Base-by-base conservation (phyloP, 2,329 filamentous ascomycete genomes). In the Exophiala viscosa region DNA sequence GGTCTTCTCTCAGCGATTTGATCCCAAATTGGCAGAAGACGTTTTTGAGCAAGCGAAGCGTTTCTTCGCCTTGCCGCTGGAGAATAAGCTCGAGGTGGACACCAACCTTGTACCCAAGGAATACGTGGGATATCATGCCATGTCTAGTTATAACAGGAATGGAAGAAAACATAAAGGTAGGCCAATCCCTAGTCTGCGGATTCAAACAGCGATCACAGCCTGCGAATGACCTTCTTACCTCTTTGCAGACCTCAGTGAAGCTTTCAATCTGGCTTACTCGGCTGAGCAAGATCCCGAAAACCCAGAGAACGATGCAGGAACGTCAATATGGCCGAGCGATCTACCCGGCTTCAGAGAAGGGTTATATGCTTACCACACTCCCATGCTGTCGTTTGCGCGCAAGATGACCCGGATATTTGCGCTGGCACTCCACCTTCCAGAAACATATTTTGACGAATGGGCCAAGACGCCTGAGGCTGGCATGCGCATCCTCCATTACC, bases 51-150 rank as follows among this genome's bases (percentile, higher is more conserved):
- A 74, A 50, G 69, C 70, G 1, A 67, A 70, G 23, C 62, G 65
- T 1, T 72, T 78, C 48, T 78, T 78, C 48, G 62, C 68, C 2
- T 60, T 76, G 2, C 68, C 73, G 0, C 62, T 70, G 4, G 69
- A 75, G 50, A 74, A 73, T 56, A 78, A 77, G 57, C 66, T 76
- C 52, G 69, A 76, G 35, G 75, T 77, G 2, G 73, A 73, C 58
- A 78, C 55, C 14, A 48, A 44, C 15, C 42, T 55, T n/a, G 45
- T 58, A 4, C 48, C 55, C 1, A 48, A 55, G n/a, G 55, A 55
- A 9, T 55, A 50, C 33, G 34, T 50, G 2, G 55, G 55, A 14
- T 58, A 55, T 42, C 48, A 52, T 41, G 43, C 55, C 3, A 50
- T 55, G 14, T 43, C 44, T 17, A 40, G 42, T 11, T 57, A 57